phyloP scores from a whole-genome alignment of 371 early-diverging fungal genomes.

The Mucor saturninus region DNA sequence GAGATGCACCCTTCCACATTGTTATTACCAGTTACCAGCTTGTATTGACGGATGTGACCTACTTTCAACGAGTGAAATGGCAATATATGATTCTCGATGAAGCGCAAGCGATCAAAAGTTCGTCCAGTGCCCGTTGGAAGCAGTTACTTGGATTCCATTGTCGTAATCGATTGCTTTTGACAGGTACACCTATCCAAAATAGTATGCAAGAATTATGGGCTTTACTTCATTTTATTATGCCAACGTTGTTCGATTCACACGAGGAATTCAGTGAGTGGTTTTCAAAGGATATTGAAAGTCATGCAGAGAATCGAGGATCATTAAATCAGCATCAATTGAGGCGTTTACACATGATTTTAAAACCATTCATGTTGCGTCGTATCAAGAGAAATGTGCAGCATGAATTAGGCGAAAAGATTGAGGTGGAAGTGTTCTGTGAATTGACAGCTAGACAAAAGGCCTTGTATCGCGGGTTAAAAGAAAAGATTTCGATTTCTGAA shows the following conservation, averaged over 20 bases:
- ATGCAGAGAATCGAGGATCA: conserved; percentile 84
- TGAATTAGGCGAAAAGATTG: conserved; percentile 94
- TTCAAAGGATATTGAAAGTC: conserved; percentile 92
- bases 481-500: conserved; percentile 85
- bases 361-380: conserved; percentile 99
- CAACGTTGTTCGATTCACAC: conserved; percentile 94
- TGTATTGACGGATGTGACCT: conserved; percentile 86
- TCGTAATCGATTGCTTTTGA: conserved; percentile 91
- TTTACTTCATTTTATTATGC: conserved; percentile 98
- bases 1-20: conserved; percentile 91
- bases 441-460: conserved; percentile 85
- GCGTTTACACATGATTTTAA: conserved; percentile 95
- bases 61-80: conserved; percentile 93
- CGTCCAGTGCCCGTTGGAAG: conserved; percentile 91
- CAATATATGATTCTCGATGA: conserved; percentile 99
- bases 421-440: conserved; percentile 84
- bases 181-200: conserved; percentile 98
- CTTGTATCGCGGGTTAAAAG: conserved; percentile 77
- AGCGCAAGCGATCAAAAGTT: conserved; percentile 98
- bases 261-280: conserved; percentile 97
- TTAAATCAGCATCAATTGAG: conserved; percentile 90
- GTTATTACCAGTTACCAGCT: conserved; percentile 96
- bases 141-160: conserved; percentile 91
- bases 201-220: conserved; percentile 96
- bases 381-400: conserved; percentile 97